Evolutionary conservation across 305 asterid species (phyloP), one percentile per base, ranked within the genome.

Genomic region (Salvia sclarea): DNA sequence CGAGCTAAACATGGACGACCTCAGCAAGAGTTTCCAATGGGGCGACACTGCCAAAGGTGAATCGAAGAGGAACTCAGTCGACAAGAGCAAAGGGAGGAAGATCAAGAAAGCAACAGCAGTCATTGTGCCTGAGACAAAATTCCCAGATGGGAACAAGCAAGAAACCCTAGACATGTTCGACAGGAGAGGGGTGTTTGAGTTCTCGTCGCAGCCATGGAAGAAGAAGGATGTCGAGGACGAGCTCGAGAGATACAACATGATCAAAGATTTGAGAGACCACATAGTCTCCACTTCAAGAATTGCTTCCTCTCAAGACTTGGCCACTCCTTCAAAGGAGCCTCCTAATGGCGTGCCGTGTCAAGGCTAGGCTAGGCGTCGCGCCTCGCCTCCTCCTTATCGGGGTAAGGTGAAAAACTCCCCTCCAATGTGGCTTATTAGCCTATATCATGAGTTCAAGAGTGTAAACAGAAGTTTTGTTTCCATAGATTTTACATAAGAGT

Each of bases 201-300:
- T 88, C 71, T 68, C 90, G n/a, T 81, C 91, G 2, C 71, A 69
- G 18, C 68, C 81, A 22, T 82, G 83, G 91, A 85, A 68, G 72
- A 85, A 68, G 72, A 83, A 66, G 66, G 86, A 82, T 12, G 68
- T 68, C 1, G 96, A 89, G 76, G 98, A 86, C 17, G 98, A 92
- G 63, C 80, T 86, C 30, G 85, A 90, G 85, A 85, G 97, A 61
- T 86, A 90, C 64, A 86, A 86, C 40, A 85, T 90, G 92, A 92
- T 92, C 64, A 88, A 90, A 76, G 88, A 92, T 65, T 88, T 90
- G 3, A 81, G 98, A 64, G 96, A 92, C 69, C 95, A 88, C 55
- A 85, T 86, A 18, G 97, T 92, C 0, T 89, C 93, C 20, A 76
- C 82, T 75, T 80, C 92, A 5, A 84, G 75, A 79, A 70, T 76